These are phyloP conservation scores for Aspergillus cristatus DNA, from an alignment of 495 filamentous ascomycete genomes.

Conservation along the genomic window DNA sequence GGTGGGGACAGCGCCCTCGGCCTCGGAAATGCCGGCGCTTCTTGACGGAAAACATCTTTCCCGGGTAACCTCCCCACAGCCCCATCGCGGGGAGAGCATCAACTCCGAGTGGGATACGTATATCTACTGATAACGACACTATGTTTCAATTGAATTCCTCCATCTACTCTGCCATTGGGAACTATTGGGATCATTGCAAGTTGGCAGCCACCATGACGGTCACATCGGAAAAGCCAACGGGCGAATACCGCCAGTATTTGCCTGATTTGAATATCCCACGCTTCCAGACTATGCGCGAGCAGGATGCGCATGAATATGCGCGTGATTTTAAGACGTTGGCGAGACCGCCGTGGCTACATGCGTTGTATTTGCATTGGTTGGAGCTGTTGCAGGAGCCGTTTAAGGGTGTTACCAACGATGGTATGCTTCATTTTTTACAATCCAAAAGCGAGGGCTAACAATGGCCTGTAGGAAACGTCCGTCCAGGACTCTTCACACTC, in stretches of 20 bases:
- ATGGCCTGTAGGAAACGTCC: conserved; percentile 44
- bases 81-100: too few relatives aligned
- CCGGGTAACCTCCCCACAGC: too few relatives aligned
- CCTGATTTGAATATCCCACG: conserved; percentile 51
- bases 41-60: too few relatives aligned
- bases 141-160: too few relatives aligned
- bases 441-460: too few relatives aligned
- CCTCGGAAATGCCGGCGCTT: too few relatives aligned
- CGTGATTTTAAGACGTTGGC: conserved; percentile 48
- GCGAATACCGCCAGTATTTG: conserved; percentile 48
- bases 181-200: background rate
- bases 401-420: conserved; percentile 61
- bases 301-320: conserved; percentile 57
- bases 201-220: background rate
- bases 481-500: conserved; percentile 45
- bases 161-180: background rate
- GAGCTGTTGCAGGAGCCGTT: conserved; percentile 59
- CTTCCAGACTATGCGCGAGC: conserved; percentile 53
- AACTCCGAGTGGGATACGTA: background rate
- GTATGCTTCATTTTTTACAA: conserved; percentile 28
- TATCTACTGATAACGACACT: background rate
- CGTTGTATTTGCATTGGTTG: conserved; percentile 56
- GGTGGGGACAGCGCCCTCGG: too few relatives aligned
- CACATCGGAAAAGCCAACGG: conserved; percentile 21
- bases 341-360: conserved; percentile 59